These are phyloP conservation scores for Botrytis medusae DNA, from an alignment of 2,329 filamentous ascomycete species.

Conservation along the genomic window DNA sequence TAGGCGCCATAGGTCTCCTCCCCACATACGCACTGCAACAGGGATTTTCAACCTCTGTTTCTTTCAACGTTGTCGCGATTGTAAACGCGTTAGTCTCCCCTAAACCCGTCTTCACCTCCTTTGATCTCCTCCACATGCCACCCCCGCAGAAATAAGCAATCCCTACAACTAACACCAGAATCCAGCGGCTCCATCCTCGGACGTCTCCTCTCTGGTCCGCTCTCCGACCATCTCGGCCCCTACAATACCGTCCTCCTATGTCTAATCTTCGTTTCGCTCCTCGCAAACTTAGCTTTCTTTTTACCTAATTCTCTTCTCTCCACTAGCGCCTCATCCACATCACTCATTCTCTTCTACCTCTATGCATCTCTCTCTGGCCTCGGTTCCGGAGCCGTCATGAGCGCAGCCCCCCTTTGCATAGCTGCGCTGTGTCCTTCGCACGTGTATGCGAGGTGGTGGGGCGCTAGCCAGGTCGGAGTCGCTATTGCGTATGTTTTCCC, in stretches of 20 bases:
- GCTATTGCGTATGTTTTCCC: constrained; percentile 36
- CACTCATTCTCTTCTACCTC: constrained; percentile 33
- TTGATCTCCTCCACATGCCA: constrained; percentile 25
- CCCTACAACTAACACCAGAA: constrained; percentile 30
- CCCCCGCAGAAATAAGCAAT: constrained; percentile 20
- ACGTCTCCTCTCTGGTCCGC: constrained; percentile 29
- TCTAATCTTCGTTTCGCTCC: constrained; percentile 30
- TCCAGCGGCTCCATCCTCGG: constrained; percentile 6
- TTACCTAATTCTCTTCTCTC: neutral
- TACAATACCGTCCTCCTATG: constrained; percentile 30
- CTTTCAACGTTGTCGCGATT: constrained; percentile 78
- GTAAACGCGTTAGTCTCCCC: constrained; percentile 61
- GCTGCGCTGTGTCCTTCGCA: constrained; percentile 37
- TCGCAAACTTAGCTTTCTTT: neutral
- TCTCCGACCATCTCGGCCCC: constrained; percentile 27
- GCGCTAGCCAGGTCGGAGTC: constrained; percentile 35
- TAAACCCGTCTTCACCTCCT: neutral
- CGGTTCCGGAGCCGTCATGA: constrained; percentile 37
- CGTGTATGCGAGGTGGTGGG: constrained; percentile 38
- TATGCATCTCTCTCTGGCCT: constrained; percentile 38
- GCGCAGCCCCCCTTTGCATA: constrained; percentile 37
- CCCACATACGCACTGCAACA: constrained; percentile 70
- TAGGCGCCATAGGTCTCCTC: constrained; percentile 79
- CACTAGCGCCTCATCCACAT: neutral
- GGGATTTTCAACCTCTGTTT: constrained; percentile 64